Conservation (phyloP, 2,329 filamentous ascomycete genomes). For the Fusarium sulawesiense region DNA sequence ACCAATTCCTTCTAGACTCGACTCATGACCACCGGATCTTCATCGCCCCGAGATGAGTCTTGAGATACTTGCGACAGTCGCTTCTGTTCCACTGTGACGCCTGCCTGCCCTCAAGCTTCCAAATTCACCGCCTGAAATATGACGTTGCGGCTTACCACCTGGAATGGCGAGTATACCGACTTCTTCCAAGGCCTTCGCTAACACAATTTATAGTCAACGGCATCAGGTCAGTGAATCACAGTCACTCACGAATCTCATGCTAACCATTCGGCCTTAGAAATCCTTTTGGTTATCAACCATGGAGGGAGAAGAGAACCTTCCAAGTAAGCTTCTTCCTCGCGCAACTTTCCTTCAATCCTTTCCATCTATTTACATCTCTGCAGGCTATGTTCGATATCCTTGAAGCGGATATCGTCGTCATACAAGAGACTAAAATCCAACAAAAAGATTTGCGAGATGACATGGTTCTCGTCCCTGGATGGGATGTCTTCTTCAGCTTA, state of each 20-base stretch:
- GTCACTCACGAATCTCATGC: background rate
- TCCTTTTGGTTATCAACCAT: slow-evolving; percentile 86
- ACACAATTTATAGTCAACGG: slow-evolving; percentile 72
- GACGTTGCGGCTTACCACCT: slow-evolving; percentile 84
- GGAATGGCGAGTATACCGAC: slow-evolving; percentile 73
- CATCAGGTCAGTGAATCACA: slow-evolving; percentile 68
- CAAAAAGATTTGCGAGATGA: slow-evolving; percentile 91
- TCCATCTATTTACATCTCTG: slow-evolving; percentile 1
- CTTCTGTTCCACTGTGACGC: background rate
- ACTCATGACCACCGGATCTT: slow-evolving; percentile 9
- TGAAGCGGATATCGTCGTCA: slow-evolving; percentile 90
- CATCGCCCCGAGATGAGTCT: slow-evolving; percentile 16
- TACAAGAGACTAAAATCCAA: slow-evolving; percentile 98
- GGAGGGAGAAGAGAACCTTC: slow-evolving; percentile 77
- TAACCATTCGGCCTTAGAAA: slow-evolving; percentile 63
- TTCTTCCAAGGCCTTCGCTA: background rate
- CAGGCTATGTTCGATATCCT: slow-evolving; percentile 94
- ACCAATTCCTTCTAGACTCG: background rate
- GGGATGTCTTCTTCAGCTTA: slow-evolving; percentile 96
- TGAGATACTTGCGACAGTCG: background rate
- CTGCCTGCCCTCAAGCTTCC: background rate
- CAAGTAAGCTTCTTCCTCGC: slow-evolving; percentile 59
- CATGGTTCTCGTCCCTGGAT: slow-evolving; percentile 93
- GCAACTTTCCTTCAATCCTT: background rate
- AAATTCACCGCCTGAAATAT: slow-evolving; percentile 57